Percentiles rank a stretch among this genome's conserved stretches.
Conservation (phyloP, 2,329 filamentous ascomycete species). For the Cercospora beticola region DNA sequence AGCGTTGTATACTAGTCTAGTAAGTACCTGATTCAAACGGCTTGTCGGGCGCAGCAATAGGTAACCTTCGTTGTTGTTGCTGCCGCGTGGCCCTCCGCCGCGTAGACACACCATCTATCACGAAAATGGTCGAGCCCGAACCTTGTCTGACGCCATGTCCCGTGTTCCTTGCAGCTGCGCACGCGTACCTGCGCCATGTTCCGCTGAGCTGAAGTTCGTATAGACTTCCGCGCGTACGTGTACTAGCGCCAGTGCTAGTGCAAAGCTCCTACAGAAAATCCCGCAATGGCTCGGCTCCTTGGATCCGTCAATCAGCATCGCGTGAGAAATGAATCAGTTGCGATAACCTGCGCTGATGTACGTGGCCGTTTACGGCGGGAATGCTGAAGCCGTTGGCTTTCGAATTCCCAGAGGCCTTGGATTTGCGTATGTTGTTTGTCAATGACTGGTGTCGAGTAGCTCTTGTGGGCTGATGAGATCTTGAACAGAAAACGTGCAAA, state of each 20-base stretch:
- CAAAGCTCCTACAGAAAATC: neutral
- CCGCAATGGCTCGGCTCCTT: neutral
- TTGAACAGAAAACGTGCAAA: slow-evolving; percentile 2
- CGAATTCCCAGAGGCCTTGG: neutral
- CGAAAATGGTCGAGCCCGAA: neutral
- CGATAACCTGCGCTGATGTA: slow-evolving; percentile 17
- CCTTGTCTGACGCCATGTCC: neutral
- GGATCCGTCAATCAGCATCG: slow-evolving; percentile 8
- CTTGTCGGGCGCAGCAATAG: too few species aligned
- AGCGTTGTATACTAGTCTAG: too few species aligned
- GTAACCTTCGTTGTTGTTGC: neutral
- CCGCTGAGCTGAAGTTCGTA: neutral
- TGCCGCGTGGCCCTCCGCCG: neutral
- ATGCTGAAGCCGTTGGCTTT: slow-evolving; percentile 16
- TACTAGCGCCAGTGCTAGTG: neutral
- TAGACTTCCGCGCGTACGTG: neutral
- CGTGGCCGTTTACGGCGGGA: slow-evolving; percentile 11
- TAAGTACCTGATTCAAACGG: too few species aligned
- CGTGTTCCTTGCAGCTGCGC: neutral
- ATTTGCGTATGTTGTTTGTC: neutral
- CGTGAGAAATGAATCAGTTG: slow-evolving; percentile 15
- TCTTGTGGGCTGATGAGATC: slow-evolving; percentile 6
- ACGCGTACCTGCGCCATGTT: neutral
- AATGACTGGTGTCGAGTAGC: neutral
- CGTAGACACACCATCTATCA: neutral